Evolutionary conservation across 106 monocot genomes (phyloP), one percentile per base, ranked within the genome.

Genomic region (Triglochin maritima): DNA sequence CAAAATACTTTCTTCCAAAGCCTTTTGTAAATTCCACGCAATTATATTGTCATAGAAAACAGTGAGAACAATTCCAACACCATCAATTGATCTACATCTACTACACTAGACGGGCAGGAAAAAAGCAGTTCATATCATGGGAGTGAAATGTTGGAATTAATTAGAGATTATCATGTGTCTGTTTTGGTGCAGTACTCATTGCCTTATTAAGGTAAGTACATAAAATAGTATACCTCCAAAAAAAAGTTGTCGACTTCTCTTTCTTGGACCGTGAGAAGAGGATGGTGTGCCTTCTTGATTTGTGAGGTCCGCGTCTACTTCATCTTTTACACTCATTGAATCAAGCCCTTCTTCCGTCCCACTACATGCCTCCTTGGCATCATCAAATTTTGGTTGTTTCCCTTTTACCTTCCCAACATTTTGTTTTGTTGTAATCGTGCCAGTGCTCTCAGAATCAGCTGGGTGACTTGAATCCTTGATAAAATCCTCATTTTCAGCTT

Each of bases 311-410:
- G 67, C 57, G 15, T 74, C 77, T 66, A 17, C 62, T 49, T 81
- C 81, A 58, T 80, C 81, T 73, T 86, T 86, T 57, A 69, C 12
- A 63, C 80, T 82, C 76, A 69, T 81, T 11, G 16, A 43, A 60
- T 12, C 77, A 68, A 62, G 69, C n/a, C 88, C 88, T 81, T 91
- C 96, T 75, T 92, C 98, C 47, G 98, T 98, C 29, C 98, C 98
- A 82, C 98, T 92, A 59, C 98, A 98, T 62, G 98, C 91, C 81
- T 98, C 98, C 62, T 77, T 82, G 49, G 81, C 88, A 82, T 98
- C 91, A 75, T 91, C 69, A 63, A 71, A 71, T 72, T 71, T 85
- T 71, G 73, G 42, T 66, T 70, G 77, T 65, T 76, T 90, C 75
- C 63, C 80, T 46, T 79, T 75, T 47, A 54, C 17, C 64, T 75